Evolutionary conservation across 352 stramenopile genomes (phyloP).

Genomic region (Phytophthora foliorum): DNA sequence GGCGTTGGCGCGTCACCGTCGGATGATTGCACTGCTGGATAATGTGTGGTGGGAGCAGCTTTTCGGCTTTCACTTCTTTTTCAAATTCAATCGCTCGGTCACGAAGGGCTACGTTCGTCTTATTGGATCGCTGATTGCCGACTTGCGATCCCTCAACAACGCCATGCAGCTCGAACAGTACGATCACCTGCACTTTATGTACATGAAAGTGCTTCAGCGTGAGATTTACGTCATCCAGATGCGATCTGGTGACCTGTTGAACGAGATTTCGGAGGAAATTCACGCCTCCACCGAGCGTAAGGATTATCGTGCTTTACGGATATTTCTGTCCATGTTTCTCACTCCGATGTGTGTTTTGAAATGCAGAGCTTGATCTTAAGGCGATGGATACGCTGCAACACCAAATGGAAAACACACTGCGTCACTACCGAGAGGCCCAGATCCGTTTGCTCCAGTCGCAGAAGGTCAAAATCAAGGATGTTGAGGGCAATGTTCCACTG

Average conservation of each 20-base stretch:
- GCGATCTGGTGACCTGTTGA: constrained; percentile 64
- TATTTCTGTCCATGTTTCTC: neutral
- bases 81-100: constrained; percentile 81
- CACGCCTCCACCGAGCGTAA: constrained; percentile 60
- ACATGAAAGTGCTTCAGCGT: constrained; percentile 83
- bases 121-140: constrained; percentile 69
- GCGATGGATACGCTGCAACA: constrained; percentile 53
- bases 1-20: constrained; percentile 52
- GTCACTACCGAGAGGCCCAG: constrained; percentile 68
- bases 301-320: constrained; percentile 15
- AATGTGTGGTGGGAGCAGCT: constrained; percentile 89
- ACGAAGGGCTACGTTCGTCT: constrained; percentile 75
- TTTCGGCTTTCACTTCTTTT: constrained; percentile 68
- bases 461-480: constrained; percentile 70
- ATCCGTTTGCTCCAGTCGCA: constrained; percentile 61
- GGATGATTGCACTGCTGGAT: constrained; percentile 69
- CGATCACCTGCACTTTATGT: constrained; percentile 72
- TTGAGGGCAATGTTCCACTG: constrained; percentile 83
- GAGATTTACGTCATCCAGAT: constrained; percentile 87
- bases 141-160: constrained; percentile 76
- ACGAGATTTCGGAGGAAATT: constrained; percentile 76
- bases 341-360: constrained; percentile 5
- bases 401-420: constrained; percentile 79
- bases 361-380: constrained; percentile 61
- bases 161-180: constrained; percentile 88